Evolutionary conservation across 2,329 filamentous ascomycete species (phyloP), one percentile per base, ranked within the genome.

Genomic region (Cytospora piceae): DNA sequence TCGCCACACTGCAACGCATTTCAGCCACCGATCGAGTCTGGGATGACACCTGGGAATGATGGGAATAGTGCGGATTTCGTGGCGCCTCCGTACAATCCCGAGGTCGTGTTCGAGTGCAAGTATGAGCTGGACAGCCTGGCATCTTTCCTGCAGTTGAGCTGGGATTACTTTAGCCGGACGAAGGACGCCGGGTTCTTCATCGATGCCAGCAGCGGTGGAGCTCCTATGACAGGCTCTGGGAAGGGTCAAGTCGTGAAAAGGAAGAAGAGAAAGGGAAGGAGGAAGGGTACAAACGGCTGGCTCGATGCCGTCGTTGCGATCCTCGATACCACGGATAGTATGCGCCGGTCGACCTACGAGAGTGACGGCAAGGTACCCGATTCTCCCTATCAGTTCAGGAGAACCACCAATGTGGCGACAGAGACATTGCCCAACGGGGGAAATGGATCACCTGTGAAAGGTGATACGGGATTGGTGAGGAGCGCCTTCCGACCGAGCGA

Each of bases 51-150:
- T 1, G 65, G 61, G 34, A 67, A 66, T 55, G 64, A 61, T 5
- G 67, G 67, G 27, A 59, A 56, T 64, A 15, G 31, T 4, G 55
- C 56, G 15, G 71, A 73, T 61, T 56, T 56, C 14, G 71, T 73
- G 39, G 55, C 27, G 34, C 71, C 71, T 12, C 52, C 64, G 1
- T 89, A 90, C 70, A 88, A 90, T 69, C 81, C 81, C 3, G 83
- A 80, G 3, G 84, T 87, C 27, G 91, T 93, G 5, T 94, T 92
- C 72, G 91, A 94, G 75, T 94, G 91, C 82, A 94, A 94, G 75
- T 94, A 93, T 74, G 91, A 94, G 77, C 85, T 94, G 42, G 91
- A 94, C 77, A 92, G 90, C 7, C 83, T 94, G 2, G 90, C 91
- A 0, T 86, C 90, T 63, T 94, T 94, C 74, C 81, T 94, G 24